Evolutionary conservation across 495 filamentous ascomycete species (phyloP).

Genomic region (Chaetomidium leptoderma): DNA sequence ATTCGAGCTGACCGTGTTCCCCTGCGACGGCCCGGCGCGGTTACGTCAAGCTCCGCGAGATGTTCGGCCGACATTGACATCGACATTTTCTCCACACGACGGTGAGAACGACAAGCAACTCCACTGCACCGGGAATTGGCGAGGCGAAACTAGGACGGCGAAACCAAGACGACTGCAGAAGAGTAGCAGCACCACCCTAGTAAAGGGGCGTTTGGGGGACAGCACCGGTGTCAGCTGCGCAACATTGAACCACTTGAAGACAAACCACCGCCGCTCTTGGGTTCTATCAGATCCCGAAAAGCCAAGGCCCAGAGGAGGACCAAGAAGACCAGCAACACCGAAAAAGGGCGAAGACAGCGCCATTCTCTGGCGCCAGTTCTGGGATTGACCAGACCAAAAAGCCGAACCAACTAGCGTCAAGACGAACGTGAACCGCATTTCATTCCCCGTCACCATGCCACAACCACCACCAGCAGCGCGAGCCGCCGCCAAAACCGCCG

Average conservation of each 20-base stretch:
- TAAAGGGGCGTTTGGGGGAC: not conserved
- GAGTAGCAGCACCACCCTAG: not conserved
- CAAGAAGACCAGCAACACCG: too few relatives aligned
- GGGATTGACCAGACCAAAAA: too few relatives aligned
- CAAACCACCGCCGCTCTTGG: too few relatives aligned
- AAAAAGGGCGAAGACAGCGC: not conserved
- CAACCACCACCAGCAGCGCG: not conserved
- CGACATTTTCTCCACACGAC: slow-evolving; percentile 7
- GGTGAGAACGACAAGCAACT: not conserved
- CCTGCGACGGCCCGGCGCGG: slow-evolving; percentile 1
- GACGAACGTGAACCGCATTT: too few relatives aligned
- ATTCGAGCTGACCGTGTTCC: not conserved
- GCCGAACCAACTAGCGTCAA: too few relatives aligned
- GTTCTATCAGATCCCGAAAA: too few relatives aligned
- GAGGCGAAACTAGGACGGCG: not conserved
- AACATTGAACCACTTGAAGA: too few relatives aligned
- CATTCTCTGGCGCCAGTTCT: slow-evolving; percentile 2
- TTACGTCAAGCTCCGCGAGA: slow-evolving; percentile 11
- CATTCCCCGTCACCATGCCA: not conserved
- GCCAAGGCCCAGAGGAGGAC: too few relatives aligned
- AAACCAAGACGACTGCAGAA: not conserved
- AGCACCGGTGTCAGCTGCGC: not conserved
- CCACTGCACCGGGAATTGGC: not conserved
- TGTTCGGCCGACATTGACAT: slow-evolving; percentile 1
- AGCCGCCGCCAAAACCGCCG: not conserved